Base-by-base conservation (phyloP, 441 rosid genomes). In the Erodium moschatum region DNA sequence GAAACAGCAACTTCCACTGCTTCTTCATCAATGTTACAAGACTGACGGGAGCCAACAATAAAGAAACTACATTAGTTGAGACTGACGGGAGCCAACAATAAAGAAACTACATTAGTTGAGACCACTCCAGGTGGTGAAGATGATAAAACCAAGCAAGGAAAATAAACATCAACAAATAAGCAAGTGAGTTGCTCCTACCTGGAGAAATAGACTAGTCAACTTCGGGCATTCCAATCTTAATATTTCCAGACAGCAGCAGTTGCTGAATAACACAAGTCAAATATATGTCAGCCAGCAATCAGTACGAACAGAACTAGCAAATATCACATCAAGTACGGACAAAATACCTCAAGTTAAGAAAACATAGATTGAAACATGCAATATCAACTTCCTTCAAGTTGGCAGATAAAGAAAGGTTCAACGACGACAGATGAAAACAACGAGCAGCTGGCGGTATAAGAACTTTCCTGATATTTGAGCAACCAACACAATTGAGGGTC, bases 341-440 rank as follows among this genome's bases (percentile, higher is more conserved):
- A 46, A 40, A 12, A 13, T 74, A 94, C 99, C 97, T 94, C 76
- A 94, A 75, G 80, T 87, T 91, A 54, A 94, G 97, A 75, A 86
- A 75, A 79, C 84, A 76, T 72, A 91, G 80, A 76, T 84, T 88
- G 74, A 68, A 77, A 81, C 97, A 91, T 18, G 89, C 81, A 61
- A 94, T 78, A 70, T 86, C 86, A 66, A 91, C 97, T 82, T 94
- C 97, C 90, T 89, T 90, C 77, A 91, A 77, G 80, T 94, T 86
- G 75, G 77, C 72, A 27, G 96, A 94, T 31, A 94, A 73, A n/a
- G 97, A 90, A 64, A 94, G 90, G 81, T 94, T 91, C 68, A 94
- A 73, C 0, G 92, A 87, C 35, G 88, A 88, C 70, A 94, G 75
- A 78, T 85, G 87, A 72, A 78, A 80, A 81, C 92, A 94, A 9